Percentiles rank a stretch among this genome's conserved stretches.
Evolutionary conservation across 2,329 filamentous ascomycete genomes (phyloP).

Genomic region (Blumeria hordei): DNA sequence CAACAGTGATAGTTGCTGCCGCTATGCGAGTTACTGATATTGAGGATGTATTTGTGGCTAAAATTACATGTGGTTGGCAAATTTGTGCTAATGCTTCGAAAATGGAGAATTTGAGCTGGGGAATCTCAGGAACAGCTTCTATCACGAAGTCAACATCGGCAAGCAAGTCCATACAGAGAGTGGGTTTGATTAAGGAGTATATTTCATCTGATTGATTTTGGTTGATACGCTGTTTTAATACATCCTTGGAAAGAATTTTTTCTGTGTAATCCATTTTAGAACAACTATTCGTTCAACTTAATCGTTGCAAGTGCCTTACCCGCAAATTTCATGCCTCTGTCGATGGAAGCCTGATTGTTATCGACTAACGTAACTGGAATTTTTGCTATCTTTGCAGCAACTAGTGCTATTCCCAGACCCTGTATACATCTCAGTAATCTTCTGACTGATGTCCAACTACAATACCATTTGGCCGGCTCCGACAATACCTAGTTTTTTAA

Average conservation of each 20-base stretch:
- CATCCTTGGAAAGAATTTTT: constrained; percentile 81
- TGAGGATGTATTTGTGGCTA: constrained; percentile 96
- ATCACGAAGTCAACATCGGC: constrained; percentile 86
- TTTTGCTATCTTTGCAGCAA: constrained; percentile 63
- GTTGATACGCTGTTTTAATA: constrained; percentile 65
- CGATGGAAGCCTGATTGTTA: constrained; percentile 56
- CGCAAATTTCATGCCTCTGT: constrained; percentile 77
- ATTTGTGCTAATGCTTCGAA: constrained; percentile 64
- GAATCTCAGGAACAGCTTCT: constrained; percentile 87
- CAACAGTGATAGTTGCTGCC: constrained; percentile 55
- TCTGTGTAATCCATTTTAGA: constrained; percentile 24
- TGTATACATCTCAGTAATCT: constrained; percentile 17
- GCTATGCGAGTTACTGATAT: constrained; percentile 95
- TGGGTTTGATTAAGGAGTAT: constrained; percentile 42
- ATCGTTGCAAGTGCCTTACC: constrained; percentile 24
- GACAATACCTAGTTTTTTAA: constrained; percentile 75
- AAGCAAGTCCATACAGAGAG: constrained; percentile 53
- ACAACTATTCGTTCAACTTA: neutral
- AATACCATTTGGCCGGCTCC: constrained; percentile 87
- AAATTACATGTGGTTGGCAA: constrained; percentile 61
- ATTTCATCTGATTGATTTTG: constrained; percentile 56
- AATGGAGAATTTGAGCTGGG: constrained; percentile 65
- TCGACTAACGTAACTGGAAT: constrained; percentile 76
- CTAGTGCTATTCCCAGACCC: constrained; percentile 88
- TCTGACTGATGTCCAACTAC: neutral